Conservation (phyloP, 2,329 filamentous ascomycete genomes). For the Chalaropsis thielavioides region DNA sequence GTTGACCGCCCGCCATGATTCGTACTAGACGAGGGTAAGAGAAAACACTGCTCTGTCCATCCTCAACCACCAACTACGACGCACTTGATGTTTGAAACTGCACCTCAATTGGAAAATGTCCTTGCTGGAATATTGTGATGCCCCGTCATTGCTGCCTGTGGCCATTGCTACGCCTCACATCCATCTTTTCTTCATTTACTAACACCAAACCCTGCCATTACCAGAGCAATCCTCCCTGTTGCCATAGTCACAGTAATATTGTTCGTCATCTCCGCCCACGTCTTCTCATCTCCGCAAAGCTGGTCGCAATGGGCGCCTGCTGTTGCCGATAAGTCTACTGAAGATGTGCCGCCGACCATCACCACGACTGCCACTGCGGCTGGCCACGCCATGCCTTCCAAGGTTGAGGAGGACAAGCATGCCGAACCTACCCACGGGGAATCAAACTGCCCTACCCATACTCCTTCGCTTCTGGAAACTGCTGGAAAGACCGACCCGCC, state of each 20-base stretch:
- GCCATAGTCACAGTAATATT: constrained; percentile 14
- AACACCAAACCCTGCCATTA: not conserved
- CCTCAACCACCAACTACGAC: too few species aligned
- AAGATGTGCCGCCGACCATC: not conserved
- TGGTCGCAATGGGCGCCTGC: constrained; percentile 15
- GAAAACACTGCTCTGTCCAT: not conserved
- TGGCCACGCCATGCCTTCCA: not conserved
- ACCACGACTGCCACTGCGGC: not conserved
- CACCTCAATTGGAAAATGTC: not conserved
- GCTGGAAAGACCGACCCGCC: constrained; percentile 7
- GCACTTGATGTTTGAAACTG: not conserved
- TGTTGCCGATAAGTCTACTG: not conserved
- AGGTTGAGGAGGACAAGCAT: not conserved
- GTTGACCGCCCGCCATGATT: constrained; percentile 6
- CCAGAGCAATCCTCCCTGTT: constrained; percentile 12
- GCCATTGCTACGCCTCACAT: not conserved
- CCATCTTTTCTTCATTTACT: not conserved
- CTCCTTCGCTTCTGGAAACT: constrained; percentile 10
- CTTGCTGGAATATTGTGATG: not conserved
- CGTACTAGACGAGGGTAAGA: constrained; percentile 16
- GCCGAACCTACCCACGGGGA: not conserved
- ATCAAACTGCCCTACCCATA: not conserved
- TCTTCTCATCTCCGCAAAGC: constrained; percentile 13
- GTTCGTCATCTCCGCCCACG: constrained; percentile 16
- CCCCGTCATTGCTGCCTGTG: not conserved